phyloP scores from a whole-genome alignment of 192 early-diverging fungal species.

The Rhizophagus sp. region DNA sequence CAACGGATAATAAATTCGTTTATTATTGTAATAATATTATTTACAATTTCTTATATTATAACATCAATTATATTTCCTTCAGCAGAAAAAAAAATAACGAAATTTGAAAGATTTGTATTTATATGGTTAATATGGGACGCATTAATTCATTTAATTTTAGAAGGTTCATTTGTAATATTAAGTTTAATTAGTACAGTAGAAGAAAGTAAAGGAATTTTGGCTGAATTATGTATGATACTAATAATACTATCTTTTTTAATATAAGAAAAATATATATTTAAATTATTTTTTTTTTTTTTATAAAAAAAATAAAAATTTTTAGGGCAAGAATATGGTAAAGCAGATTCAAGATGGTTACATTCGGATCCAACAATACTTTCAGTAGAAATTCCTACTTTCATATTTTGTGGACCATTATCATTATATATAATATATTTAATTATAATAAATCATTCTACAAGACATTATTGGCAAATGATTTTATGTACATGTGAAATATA shows the following conservation, averaged over 20 bases:
- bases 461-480: slow-evolving; percentile 34
- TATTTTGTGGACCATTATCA: slow-evolving; percentile 29
- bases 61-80: neutral
- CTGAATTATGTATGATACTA: slow-evolving; percentile 30
- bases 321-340: slow-evolving; percentile 44
- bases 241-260: too few relatives aligned
- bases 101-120: slow-evolving; percentile 29
- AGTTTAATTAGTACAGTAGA: slow-evolving; percentile 34
- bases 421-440: slow-evolving; percentile 27
- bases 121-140: slow-evolving; percentile 37
- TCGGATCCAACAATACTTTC: slow-evolving; percentile 36
- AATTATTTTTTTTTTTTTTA: neutral
- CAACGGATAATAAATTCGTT: slow-evolving; percentile 4
- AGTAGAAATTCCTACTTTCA: slow-evolving; percentile 35
- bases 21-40: neutral
- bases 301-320: neutral
- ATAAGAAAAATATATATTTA: too few relatives aligned
- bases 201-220: slow-evolving; percentile 28
- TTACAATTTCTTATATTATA: neutral
- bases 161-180: slow-evolving; percentile 36
- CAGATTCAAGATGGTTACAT: slow-evolving; percentile 36
- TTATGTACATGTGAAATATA: slow-evolving; percentile 34
- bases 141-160: slow-evolving; percentile 38
- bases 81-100: neutral
- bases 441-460: slow-evolving; percentile 27